Evolutionary conservation across 2,329 filamentous ascomycete species (phyloP), one percentile per base, ranked within the genome.

Genomic region (Fusarium luffae): DNA sequence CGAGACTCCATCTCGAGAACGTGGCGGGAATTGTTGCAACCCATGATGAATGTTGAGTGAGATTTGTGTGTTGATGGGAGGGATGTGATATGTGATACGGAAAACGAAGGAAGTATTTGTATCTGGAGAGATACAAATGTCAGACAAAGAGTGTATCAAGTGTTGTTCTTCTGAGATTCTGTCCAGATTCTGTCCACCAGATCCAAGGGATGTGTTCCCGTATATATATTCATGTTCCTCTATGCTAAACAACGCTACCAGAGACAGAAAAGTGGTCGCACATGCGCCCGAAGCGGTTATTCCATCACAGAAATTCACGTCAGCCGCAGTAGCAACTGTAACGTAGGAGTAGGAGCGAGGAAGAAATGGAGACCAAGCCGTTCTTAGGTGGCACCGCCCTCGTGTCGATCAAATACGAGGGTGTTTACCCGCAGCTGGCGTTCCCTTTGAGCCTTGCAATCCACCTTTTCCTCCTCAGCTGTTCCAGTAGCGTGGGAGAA

Each of bases 401-500:
- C 68, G 64, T 65, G 68, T 66, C 54, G 56, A 65, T 59, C 54
- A 23, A 56, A 71, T 71, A 71, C 68, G 68, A 71, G 68, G 44
- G 64, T 47, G 40, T 48, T 51, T 52, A 68, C 63, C 58, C 54
- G 59, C 59, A 66, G 28, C 60, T 71, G 68, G 60, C 68, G 68
- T 52, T 60, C 43, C 49, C 18, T 48, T 51, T 59, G 40, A 56
- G 63, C 58, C 65, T 57, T 50, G 54, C 44, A 59, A 57, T 69
- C 63, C 57, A 63, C 68, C 59, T 58, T 63, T 63, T 50, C 34
- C 37, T 40, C 23, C 13, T 44, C 42, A 21, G 47, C 40, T 50
- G 54, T 40, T 49, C 28, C n/a, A 30, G 34, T 41, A 67, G 40
- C 57, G 52, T 55, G 32, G 66, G 49, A 51, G 25, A 21, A 14